Evolutionary conservation across 2,329 filamentous ascomycete species (phyloP).

Genomic region (Fragosphaeria purpurea): DNA sequence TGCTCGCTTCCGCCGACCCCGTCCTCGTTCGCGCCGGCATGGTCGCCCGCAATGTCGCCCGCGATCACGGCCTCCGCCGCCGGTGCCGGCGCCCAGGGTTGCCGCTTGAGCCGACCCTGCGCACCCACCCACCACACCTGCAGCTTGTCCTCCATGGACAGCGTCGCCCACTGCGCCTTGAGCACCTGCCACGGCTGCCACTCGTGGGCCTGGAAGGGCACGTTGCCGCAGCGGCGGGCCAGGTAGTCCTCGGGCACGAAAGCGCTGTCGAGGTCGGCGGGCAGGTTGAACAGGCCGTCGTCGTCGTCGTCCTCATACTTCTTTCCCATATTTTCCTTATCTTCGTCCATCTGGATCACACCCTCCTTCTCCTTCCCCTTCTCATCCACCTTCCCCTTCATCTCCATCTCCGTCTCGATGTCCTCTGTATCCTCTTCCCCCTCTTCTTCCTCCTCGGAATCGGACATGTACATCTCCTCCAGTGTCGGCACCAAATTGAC

Average conservation of each 20-base stretch:
- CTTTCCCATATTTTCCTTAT: background rate
- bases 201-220: conserved; percentile 21
- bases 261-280: conserved; percentile 33
- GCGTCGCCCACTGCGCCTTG: conserved; percentile 33
- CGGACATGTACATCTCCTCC: conserved; percentile 38
- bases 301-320: background rate
- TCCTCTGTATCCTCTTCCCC: background rate
- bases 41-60: background rate
- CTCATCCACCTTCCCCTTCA: background rate
- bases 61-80: conserved; percentile 6
- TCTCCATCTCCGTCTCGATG: no score
- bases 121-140: conserved; percentile 25
- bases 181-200: conserved; percentile 35
- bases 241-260: conserved; percentile 18
- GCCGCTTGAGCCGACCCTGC: conserved; percentile 15
- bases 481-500: conserved; percentile 27
- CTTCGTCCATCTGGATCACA: conserved; percentile 17
- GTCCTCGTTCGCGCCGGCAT: conserved; percentile 5
- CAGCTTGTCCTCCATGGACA: conserved; percentile 26
- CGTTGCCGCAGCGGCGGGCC: conserved; percentile 21
- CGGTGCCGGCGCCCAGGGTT: conserved; percentile 9
- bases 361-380: background rate
- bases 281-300: conserved; percentile 22
- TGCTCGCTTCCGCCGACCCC: background rate
- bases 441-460: conserved; percentile 27